phyloP scores from a whole-genome alignment of 75 land plant species.

The Sequoia sempervirens region DNA sequence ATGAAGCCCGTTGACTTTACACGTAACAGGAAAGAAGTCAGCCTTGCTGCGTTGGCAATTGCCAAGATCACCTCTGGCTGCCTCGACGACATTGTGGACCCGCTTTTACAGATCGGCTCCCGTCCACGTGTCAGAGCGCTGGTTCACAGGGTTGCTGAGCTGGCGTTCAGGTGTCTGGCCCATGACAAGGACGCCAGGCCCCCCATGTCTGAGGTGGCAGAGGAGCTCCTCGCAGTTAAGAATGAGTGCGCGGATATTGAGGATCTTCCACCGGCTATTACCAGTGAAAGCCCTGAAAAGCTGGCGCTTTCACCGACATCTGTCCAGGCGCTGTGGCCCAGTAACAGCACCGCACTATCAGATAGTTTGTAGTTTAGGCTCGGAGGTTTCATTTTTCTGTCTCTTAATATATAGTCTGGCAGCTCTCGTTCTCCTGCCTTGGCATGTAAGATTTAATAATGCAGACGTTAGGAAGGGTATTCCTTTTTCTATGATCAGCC shows the following conservation, averaged over 20 bases:
- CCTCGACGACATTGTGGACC: constrained; percentile 33
- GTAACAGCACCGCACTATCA: constrained; percentile 64
- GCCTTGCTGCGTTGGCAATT: constrained; percentile 29
- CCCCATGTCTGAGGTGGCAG: constrained; percentile 75
- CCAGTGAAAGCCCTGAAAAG: constrained; percentile 18
- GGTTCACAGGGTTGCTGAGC: constrained; percentile 32
- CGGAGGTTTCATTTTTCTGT: neutral
- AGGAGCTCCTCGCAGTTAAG: constrained; percentile 52
- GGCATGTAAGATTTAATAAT: neutral
- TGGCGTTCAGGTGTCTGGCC: constrained; percentile 79
- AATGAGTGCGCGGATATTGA: constrained; percentile 12
- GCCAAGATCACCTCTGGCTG: constrained; percentile 22
- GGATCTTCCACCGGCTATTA: constrained; percentile 8
- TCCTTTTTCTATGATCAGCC: neutral
- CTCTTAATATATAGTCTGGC: neutral
- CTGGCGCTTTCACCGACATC: constrained; percentile 47
- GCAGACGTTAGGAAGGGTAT: neutral
- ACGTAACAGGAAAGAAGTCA: constrained; percentile 24
- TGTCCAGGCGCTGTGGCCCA: constrained; percentile 57
- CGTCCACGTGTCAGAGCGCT: constrained; percentile 10
- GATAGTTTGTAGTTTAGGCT: constrained; percentile 31
- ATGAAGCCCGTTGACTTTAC: constrained; percentile 40
- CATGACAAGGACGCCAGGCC: constrained; percentile 81
- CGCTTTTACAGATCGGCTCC: neutral
- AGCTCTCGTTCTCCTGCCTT: neutral